These are phyloP conservation scores for Deinandra increscens DNA, from an alignment of 129 eudicot genomes.

Conservation along the genomic window DNA sequence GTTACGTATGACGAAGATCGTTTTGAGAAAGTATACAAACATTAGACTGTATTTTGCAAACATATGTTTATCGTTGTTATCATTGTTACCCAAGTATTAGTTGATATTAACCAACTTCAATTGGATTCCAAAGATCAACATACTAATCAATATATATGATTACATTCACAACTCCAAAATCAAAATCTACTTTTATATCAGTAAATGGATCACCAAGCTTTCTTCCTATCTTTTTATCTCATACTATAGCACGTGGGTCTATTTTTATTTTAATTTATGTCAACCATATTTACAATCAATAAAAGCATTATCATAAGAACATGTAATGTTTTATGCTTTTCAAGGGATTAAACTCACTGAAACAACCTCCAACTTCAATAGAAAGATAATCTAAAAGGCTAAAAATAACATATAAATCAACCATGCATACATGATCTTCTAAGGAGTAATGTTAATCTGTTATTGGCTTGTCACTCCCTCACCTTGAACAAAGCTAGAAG, in stretches of 20 bases:
- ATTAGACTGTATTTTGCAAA: too few species aligned
- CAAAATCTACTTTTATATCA: slow-evolving; percentile 39
- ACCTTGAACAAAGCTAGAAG: slow-evolving; percentile 52
- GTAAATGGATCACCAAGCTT: slow-evolving; percentile 26
- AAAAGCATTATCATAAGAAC: slow-evolving; percentile 12
- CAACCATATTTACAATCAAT: slow-evolving; percentile 11
- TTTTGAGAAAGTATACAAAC: too few species aligned
- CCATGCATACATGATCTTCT: not conserved
- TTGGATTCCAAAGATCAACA: too few species aligned
- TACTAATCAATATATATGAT: slow-evolving; percentile 31
- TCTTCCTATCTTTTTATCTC: slow-evolving; percentile 34
- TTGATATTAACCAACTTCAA: too few species aligned
- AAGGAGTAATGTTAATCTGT: not conserved
- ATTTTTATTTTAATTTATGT: slow-evolving; percentile 1
- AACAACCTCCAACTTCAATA: slow-evolving; percentile 2
- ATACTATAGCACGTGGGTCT: slow-evolving; percentile 43
- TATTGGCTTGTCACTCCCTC: slow-evolving; percentile 26
- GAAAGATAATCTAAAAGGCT: not conserved
- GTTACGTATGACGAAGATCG: too few species aligned
- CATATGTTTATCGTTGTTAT: too few species aligned
- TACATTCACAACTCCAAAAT: slow-evolving; percentile 33
- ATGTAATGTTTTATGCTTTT: slow-evolving; percentile 23
- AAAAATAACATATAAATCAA: not conserved
- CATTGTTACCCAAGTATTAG: too few species aligned
- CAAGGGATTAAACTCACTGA: not conserved